Evolutionary conservation across 140 eudicot genomes (phyloP), one percentile per base, ranked within the genome.

Genomic region (Bidens hawaiensis): DNA sequence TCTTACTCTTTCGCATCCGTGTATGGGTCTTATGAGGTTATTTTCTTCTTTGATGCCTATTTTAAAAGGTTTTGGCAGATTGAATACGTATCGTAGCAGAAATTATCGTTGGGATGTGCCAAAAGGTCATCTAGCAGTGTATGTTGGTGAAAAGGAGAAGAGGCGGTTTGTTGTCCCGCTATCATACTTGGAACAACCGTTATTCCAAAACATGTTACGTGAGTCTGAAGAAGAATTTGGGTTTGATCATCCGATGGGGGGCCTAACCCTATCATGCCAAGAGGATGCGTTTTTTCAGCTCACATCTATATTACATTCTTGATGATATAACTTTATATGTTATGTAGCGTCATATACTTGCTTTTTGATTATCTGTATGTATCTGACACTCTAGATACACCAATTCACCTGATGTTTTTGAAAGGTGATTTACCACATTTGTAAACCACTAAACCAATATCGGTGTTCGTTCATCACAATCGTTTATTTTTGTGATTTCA

Each of bases 221-320:
- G 53, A 16, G 24, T 67, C 72, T 0, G 63, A 67, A 41, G 64
- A 62, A 25, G 57, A 62, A 10, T 62, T 43, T 27, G 68, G 68
- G 41, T 62, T 26, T 46, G 43, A 62, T 25, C 68, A 62, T 62
- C 26, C 57, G 1, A 62, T 45, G 68, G 68, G 68, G 12, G 68
- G 68, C 43, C 68, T 45, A 43, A 62, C 68, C 43, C 45, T 67
- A 23, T 24, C 54, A 36, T 67, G 64, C 53, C 21, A 67, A 52
- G 64, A 67, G 57, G 62, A 67, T 38, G 28, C n/a, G 14, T 67
- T 67, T 67, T 67, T 67, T 22, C 53, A 52, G 64, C 72, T 67
- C 72, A 67, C 72, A 16, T 0, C 42, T 51, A 24, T 24, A 22
- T 38, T 67, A 25, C 41, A 52, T n/a, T 18, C 5, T 23, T 51